These are phyloP conservation scores for Claviceps fusiformis DNA, from an alignment of 2,329 filamentous ascomycete genomes.

Conservation along the genomic window DNA sequence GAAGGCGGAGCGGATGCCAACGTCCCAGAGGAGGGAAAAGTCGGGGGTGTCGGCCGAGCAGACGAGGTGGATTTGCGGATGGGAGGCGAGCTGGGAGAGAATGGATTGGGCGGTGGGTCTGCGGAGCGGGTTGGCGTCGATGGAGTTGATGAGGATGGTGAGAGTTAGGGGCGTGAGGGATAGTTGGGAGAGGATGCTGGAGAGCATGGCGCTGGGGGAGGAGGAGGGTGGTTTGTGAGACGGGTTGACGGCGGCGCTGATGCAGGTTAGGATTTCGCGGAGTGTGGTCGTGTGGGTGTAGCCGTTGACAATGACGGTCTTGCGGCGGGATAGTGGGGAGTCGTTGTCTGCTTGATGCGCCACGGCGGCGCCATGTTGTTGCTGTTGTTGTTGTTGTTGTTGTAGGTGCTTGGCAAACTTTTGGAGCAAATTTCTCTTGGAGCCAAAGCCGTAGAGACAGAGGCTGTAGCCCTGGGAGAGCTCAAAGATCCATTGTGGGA, in stretches of 20 bases:
- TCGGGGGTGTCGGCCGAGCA: conserved; percentile 80
- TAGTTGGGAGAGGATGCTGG: conserved; percentile 50
- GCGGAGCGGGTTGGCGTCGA: conserved; percentile 69
- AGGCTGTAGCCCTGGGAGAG: conserved; percentile 75
- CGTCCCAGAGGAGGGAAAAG: conserved; percentile 82
- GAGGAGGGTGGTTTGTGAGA: conserved; percentile 38
- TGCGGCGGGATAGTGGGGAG: conserved; percentile 11
- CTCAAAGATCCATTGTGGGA: conserved; percentile 88
- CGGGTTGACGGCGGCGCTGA: conserved; percentile 50
- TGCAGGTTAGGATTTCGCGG: conserved; percentile 54
- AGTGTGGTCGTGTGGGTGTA: conserved; percentile 55
- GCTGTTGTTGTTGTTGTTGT: conserved; percentile 6
- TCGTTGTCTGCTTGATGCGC: conserved; percentile 15
- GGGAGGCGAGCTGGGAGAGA: conserved; percentile 62
- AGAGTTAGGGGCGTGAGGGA: conserved; percentile 30
- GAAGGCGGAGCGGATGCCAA: conserved; percentile 66
- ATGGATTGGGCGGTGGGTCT: conserved; percentile 55
- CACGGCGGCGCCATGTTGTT: neutral
- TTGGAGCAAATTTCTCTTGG: conserved; percentile 63
- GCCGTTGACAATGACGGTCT: conserved; percentile 75
- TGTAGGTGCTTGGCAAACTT: conserved; percentile 59
- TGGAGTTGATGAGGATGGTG: conserved; percentile 68
- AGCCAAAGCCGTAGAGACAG: conserved; percentile 86
- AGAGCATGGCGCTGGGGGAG: conserved; percentile 55
- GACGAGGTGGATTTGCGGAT: conserved; percentile 57